phyloP scores from a whole-genome alignment of 768 basidiomycete genomes.

The Auricularia sp. region DNA sequence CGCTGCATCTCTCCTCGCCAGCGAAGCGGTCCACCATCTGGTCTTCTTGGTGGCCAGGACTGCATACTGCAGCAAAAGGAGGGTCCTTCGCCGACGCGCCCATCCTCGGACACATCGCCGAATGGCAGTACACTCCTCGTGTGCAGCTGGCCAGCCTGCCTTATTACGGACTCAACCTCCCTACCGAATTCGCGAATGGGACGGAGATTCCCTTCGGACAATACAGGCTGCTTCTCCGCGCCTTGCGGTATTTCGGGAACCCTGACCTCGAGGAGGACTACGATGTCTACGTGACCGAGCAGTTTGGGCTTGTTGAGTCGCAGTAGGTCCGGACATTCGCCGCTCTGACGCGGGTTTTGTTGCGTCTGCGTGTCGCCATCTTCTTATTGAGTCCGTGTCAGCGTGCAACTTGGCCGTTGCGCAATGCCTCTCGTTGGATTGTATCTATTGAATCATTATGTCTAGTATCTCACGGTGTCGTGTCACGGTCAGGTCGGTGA shows the following conservation, averaged over 20 bases:
- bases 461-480: too few relatives aligned
- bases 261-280: constrained; percentile 30
- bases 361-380: too few relatives aligned
- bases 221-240: constrained; percentile 33
- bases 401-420: too few relatives aligned
- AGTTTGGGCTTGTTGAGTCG: constrained; percentile 12
- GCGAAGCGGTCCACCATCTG: constrained; percentile 6
- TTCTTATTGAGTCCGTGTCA: too few relatives aligned
- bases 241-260: constrained; percentile 34
- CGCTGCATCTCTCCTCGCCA: constrained; percentile 35
- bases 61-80: constrained; percentile 15
- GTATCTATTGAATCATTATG: too few relatives aligned
- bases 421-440: too few relatives aligned
- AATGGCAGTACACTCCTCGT: constrained; percentile 37
- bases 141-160: constrained; percentile 23
- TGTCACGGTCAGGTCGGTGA: too few relatives aligned
- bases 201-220: constrained; percentile 32
- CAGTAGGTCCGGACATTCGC: too few relatives aligned
- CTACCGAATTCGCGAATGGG: constrained; percentile 25
- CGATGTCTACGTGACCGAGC: constrained; percentile 30
- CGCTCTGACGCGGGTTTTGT: too few relatives aligned
- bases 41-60: constrained; percentile 11
- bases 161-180: constrained; percentile 20
- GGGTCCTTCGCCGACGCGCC: constrained; percentile 27
- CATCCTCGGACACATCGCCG: constrained; percentile 39